A percentile compares a stretch with the other conserved stretches of the same genome.
Conservation (phyloP, 2,329 filamentous ascomycete genomes). For the Colletotrichum tropicicola region DNA sequence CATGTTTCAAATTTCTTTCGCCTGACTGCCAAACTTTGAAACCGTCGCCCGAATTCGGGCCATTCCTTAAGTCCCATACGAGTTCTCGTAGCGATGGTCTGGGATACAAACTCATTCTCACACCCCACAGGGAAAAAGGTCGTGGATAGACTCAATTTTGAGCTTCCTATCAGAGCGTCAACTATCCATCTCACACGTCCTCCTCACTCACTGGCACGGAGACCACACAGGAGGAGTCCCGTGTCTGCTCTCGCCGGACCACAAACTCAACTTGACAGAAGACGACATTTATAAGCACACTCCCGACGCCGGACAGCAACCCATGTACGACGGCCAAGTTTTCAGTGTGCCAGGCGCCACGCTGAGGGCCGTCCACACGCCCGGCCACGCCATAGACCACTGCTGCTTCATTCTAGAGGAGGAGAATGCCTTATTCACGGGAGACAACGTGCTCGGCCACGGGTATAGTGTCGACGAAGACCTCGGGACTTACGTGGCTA, state of each 20-base stretch:
- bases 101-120: neutral
- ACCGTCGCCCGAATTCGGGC: too few species aligned
- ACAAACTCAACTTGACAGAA: slow-evolving; percentile 29
- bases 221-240: slow-evolving; percentile 75
- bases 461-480: slow-evolving; percentile 80
- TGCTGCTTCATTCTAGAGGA: slow-evolving; percentile 70
- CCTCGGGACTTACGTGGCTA: slow-evolving; percentile 67
- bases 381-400: slow-evolving; percentile 78
- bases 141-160: neutral
- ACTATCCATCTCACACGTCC: slow-evolving; percentile 49
- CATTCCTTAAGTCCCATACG: too few species aligned
- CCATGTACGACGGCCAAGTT: slow-evolving; percentile 55
- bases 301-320: slow-evolving; percentile 49
- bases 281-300: slow-evolving; percentile 67
- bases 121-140: neutral
- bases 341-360: slow-evolving; percentile 64
- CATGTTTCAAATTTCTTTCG: neutral
- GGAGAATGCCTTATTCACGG: slow-evolving; percentile 76
- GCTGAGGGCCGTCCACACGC: slow-evolving; percentile 69
- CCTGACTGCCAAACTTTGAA: neutral
- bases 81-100: too few species aligned
- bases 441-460: slow-evolving; percentile 79
- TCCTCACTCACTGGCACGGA: slow-evolving; percentile 80
- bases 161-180: neutral
- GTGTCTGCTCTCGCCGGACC: slow-evolving; percentile 55